Conservation (phyloP, 1,284 basidiomycete genomes). For the Cystobasidiaceae sp. region DNA sequence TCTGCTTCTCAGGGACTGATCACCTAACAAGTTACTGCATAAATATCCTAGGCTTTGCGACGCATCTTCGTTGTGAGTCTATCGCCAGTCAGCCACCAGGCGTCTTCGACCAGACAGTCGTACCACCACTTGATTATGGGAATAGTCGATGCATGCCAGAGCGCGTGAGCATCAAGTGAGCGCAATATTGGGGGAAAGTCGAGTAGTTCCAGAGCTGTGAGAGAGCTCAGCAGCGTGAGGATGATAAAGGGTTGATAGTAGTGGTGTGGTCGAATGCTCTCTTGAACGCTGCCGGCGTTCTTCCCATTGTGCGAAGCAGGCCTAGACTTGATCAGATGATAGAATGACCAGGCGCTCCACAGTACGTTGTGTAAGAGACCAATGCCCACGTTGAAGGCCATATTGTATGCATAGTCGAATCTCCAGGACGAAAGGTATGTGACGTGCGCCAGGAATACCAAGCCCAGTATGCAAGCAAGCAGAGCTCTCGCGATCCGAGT, state of each 20-base stretch:
- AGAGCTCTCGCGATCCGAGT: not conserved
- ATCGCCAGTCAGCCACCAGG: conserved; percentile 43
- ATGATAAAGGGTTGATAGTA: conserved; percentile 55
- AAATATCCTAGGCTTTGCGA: too few relatives aligned
- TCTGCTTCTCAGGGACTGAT: too few relatives aligned
- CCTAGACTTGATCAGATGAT: conserved; percentile 26
- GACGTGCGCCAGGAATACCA: conserved; percentile 62
- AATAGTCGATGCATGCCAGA: conserved; percentile 88
- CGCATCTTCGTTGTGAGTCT: not conserved
- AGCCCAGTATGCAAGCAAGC: conserved; percentile 47
- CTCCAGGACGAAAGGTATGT: conserved; percentile 70
- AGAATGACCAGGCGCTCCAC: conserved; percentile 72
- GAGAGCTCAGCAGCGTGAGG: conserved; percentile 63
- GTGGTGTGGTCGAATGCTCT: conserved; percentile 49
- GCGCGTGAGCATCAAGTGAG: conserved; percentile 82
- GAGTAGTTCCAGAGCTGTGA: conserved; percentile 78
- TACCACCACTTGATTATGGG: conserved; percentile 81
- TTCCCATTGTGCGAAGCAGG: not conserved
- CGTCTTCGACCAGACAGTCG: conserved; percentile 65
- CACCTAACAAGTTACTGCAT: too few relatives aligned
- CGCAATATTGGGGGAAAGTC: conserved; percentile 79
- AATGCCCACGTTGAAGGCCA: conserved; percentile 72
- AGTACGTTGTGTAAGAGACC: conserved; percentile 65
- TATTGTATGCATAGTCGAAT: conserved; percentile 96
- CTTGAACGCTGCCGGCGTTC: not conserved